A percentile compares a stretch with the other conserved stretches of the same genome.
Conservation (phyloP, 2,329 filamentous ascomycete genomes). For the Beauveria asiatica region DNA sequence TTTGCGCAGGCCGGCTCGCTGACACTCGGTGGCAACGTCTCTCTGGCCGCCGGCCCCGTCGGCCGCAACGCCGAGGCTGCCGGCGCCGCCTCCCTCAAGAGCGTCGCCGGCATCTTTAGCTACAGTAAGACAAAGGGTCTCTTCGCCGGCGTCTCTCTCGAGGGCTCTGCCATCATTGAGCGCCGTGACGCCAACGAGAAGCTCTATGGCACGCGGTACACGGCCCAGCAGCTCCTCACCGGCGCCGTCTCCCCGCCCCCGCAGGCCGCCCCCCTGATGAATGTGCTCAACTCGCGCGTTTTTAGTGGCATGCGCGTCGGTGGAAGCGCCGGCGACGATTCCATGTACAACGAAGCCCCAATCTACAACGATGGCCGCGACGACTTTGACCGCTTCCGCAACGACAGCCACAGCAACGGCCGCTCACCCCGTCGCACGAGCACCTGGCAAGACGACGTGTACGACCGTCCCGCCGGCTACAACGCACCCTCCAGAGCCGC, state of each 20-base stretch:
- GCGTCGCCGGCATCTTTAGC: slow-evolving; percentile 86
- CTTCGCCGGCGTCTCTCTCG: slow-evolving; percentile 90
- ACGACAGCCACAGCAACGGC: slow-evolving; percentile 17
- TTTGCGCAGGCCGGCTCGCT: slow-evolving; percentile 89
- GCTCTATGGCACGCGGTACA: slow-evolving; percentile 77
- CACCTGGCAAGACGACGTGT: slow-evolving; percentile 70
- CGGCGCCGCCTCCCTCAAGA: slow-evolving; percentile 81
- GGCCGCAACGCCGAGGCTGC: slow-evolving; percentile 94
- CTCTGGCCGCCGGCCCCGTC: slow-evolving; percentile 85
- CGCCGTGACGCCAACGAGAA: slow-evolving; percentile 95
- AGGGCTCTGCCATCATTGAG: slow-evolving; percentile 89
- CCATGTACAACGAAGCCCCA: slow-evolving; percentile 89
- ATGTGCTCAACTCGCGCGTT: slow-evolving; percentile 72
- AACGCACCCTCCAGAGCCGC: slow-evolving; percentile 39
- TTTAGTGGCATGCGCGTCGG: slow-evolving; percentile 60
- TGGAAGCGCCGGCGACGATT: slow-evolving; percentile 37
- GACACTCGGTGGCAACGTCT: slow-evolving; percentile 92
- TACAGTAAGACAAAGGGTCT: slow-evolving; percentile 98
- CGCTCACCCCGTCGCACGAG: slow-evolving; percentile 53
- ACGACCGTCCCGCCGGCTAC: slow-evolving; percentile 48
- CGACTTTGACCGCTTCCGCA: slow-evolving; percentile 47
- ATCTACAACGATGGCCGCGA: slow-evolving; percentile 80
- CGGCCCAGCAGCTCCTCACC: slow-evolving; percentile 71
- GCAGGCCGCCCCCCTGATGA: slow-evolving; percentile 75
- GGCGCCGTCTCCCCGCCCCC: slow-evolving; percentile 72